These are phyloP conservation scores for Pisolithus albus DNA, from an alignment of 768 basidiomycete species.

Conservation along the genomic window DNA sequence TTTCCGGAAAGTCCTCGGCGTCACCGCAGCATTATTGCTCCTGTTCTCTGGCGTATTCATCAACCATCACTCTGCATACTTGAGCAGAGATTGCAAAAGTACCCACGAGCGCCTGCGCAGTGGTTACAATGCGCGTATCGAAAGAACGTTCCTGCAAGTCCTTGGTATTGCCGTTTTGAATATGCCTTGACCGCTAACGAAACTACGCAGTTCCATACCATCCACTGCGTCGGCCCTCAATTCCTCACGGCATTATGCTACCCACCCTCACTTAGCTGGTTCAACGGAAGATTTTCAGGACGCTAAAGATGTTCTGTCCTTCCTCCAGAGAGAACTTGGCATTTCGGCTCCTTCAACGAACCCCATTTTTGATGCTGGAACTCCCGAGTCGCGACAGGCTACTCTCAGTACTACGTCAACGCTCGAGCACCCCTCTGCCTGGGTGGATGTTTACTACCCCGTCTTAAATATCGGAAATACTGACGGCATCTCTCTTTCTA, in stretches of 20 bases:
- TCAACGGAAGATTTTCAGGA: conserved; percentile 53
- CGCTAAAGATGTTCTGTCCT: conserved; percentile 57
- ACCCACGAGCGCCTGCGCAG: conserved; percentile 3
- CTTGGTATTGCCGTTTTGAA: neutral
- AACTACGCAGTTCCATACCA: conserved; percentile 43
- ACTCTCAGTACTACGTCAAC: conserved; percentile 50
- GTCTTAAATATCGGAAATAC: conserved; percentile 65
- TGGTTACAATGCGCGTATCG: conserved; percentile 15
- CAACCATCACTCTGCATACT: neutral
- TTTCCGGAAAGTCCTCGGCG: conserved; percentile 3
- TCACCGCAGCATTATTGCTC: conserved; percentile 3
- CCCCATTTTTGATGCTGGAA: conserved; percentile 68
- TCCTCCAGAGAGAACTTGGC: conserved; percentile 62
- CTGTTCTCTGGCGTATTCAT: conserved; percentile 7
- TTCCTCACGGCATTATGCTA: conserved; percentile 52
- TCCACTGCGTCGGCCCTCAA: conserved; percentile 49
- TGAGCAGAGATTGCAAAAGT: neutral
- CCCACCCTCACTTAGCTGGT: conserved; percentile 69
- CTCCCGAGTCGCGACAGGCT: conserved; percentile 56
- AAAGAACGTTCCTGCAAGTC: conserved; percentile 32
- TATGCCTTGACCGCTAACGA: neutral
- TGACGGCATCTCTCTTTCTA: conserved; percentile 57
- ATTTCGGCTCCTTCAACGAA: conserved; percentile 34
- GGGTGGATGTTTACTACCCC: conserved; percentile 88
- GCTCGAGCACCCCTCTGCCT: conserved; percentile 51